A percentile compares a stretch with the other conserved stretches of the same genome.
Conservation (phyloP, 2,329 filamentous ascomycete genomes). For the Ustulina deusta region DNA sequence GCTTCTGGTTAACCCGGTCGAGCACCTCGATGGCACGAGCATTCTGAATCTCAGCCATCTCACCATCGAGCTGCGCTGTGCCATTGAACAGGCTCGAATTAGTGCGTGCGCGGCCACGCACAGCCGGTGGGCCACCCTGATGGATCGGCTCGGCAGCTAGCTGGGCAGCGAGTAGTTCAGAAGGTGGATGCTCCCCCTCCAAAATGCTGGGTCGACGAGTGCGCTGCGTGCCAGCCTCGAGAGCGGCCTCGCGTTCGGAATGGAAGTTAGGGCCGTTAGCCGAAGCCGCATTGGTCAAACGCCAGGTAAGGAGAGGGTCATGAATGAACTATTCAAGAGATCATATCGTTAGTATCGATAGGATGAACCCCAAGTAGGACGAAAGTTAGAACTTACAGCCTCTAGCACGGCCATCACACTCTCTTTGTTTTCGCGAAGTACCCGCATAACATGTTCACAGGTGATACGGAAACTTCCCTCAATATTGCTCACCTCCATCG, state of each 20-base stretch:
- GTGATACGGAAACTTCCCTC: slow-evolving; percentile 98
- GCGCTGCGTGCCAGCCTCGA: slow-evolving; percentile 63
- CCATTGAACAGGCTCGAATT: slow-evolving; percentile 63
- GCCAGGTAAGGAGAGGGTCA: slow-evolving; percentile 98
- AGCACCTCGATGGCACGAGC: slow-evolving; percentile 92
- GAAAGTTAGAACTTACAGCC: slow-evolving; percentile 74
- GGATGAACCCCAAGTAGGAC: neutral
- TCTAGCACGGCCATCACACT: slow-evolving; percentile 98
- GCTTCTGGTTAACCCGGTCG: slow-evolving; percentile 91
- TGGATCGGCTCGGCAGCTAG: slow-evolving; percentile 52
- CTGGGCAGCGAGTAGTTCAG: slow-evolving; percentile 66
- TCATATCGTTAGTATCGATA: slow-evolving; percentile 37
- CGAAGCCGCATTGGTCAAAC: slow-evolving; percentile 75
- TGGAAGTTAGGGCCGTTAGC: slow-evolving; percentile 76
- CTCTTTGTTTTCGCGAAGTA: slow-evolving; percentile 96
- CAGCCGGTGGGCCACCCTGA: slow-evolving; percentile 59
- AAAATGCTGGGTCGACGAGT: slow-evolving; percentile 77
- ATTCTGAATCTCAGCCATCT: slow-evolving; percentile 85
- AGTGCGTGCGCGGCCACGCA: slow-evolving; percentile 67
- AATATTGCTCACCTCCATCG: slow-evolving; percentile 99
- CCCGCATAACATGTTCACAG: slow-evolving; percentile 98
- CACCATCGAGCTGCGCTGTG: slow-evolving; percentile 52
- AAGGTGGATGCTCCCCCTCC: slow-evolving; percentile 70
- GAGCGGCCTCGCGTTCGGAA: slow-evolving; percentile 68
- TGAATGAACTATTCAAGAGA: slow-evolving; percentile 83